Evolutionary conservation across 352 stramenopile genomes (phyloP).

Genomic region (Globisporangium cederbergense): DNA sequence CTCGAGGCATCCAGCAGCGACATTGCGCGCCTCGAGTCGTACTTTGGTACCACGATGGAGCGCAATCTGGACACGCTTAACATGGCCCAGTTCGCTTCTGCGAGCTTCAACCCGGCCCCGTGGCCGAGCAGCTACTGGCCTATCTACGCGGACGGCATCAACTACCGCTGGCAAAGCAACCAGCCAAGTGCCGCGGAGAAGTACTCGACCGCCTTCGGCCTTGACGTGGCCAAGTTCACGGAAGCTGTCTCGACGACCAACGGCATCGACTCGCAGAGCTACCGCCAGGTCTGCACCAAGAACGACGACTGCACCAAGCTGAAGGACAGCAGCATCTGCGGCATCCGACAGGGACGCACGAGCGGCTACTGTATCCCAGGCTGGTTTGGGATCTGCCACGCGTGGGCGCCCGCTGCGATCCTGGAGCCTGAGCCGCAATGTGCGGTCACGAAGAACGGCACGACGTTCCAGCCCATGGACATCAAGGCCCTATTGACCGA

Average conservation of each 20-base stretch:
- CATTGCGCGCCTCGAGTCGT: constrained; percentile 1
- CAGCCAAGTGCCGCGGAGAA: constrained; percentile 37
- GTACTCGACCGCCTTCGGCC: constrained; percentile 36
- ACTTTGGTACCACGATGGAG: constrained; percentile 2
- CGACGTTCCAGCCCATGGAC: constrained; percentile 16
- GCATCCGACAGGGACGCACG: constrained; percentile 3
- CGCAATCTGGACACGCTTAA: constrained; percentile 5
- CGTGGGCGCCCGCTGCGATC: constrained; percentile 18
- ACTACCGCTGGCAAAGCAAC: constrained; percentile 15
- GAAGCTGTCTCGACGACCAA: constrained; percentile 34
- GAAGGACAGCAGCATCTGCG: constrained; percentile 3
- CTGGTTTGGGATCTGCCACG: constrained; percentile 24
- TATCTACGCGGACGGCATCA: constrained; percentile 15
- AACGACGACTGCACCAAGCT: constrained; percentile 23
- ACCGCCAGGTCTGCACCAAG: constrained; percentile 21
- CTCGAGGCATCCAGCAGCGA: neutral
- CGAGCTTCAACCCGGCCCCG: constrained; percentile 25
- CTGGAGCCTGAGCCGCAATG: constrained; percentile 14
- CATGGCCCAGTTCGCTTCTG: constrained; percentile 18
- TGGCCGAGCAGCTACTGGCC: constrained; percentile 26
- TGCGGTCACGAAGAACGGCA: constrained; percentile 9
- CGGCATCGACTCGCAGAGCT: constrained; percentile 32
- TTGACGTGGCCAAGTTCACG: constrained; percentile 30
- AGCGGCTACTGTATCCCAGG: constrained; percentile 17
- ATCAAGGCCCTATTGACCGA: constrained; percentile 20